phyloP scores from a whole-genome alignment of 2,329 filamentous ascomycete genomes.

The Penicillium sp. region DNA sequence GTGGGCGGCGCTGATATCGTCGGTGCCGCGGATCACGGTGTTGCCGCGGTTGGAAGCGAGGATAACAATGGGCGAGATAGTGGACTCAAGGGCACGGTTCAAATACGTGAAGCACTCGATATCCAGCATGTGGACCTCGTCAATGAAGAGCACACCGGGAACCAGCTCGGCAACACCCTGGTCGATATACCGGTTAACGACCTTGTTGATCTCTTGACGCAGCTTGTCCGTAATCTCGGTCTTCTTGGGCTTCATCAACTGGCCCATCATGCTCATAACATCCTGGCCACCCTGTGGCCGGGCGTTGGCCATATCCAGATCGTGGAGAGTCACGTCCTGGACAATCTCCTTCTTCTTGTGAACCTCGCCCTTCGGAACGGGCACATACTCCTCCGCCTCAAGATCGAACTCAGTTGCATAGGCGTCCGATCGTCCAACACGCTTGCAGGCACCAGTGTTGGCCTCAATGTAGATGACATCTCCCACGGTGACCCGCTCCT shows the following conservation, averaged over 20 bases:
- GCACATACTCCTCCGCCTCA: constrained; percentile 97
- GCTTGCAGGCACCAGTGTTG: constrained; percentile 96
- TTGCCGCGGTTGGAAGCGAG: constrained; percentile 94
- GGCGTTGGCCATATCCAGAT: constrained; percentile 92
- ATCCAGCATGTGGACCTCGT: constrained; percentile 99
- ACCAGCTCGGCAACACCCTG: constrained; percentile 96
- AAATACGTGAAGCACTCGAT: constrained; percentile 99
- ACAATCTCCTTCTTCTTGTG: constrained; percentile 99
- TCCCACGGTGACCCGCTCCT: constrained; percentile 91
- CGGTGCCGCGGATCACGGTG: constrained; percentile 84
- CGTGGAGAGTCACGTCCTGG: constrained; percentile 94
- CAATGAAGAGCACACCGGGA: constrained; percentile 97
- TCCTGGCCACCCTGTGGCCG: constrained; percentile 95
- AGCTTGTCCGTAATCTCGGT: constrained; percentile 99
- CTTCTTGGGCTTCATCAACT: constrained; percentile 99
- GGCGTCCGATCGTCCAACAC: constrained; percentile 90
- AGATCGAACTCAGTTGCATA: constrained; percentile 98
- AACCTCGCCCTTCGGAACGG: constrained; percentile 96
- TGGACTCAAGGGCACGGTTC: constrained; percentile 93
- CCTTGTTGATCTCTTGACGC: constrained; percentile 94
- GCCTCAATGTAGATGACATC: constrained; percentile 99
- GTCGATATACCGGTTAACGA: constrained; percentile 98
- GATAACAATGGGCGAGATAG: constrained; percentile 93
- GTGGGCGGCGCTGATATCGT: constrained; percentile 75
- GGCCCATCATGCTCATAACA: constrained; percentile 99